A percentile compares a stretch with the other conserved stretches of the same genome.
Conservation (phyloP, 2,329 filamentous ascomycete genomes). For the Colletotrichum sp. region DNA sequence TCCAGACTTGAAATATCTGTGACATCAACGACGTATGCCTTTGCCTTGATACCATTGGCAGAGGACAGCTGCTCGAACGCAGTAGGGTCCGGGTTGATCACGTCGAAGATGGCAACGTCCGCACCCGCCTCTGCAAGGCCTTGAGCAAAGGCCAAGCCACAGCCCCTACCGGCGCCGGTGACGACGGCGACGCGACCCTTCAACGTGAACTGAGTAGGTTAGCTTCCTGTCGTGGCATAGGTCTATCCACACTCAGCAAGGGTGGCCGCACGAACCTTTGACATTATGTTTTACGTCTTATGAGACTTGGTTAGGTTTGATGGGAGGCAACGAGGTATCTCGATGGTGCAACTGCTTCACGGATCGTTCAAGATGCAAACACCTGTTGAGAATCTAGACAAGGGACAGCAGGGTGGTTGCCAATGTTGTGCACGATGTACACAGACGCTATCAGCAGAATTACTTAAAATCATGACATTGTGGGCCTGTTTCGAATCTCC, state of each 20-base stretch:
- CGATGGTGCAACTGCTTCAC: neutral
- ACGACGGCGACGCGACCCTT: slow-evolving; percentile 50
- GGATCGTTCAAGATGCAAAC: neutral
- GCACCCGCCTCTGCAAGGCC: slow-evolving; percentile 12
- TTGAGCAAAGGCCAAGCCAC: slow-evolving; percentile 36
- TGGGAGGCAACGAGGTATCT: neutral
- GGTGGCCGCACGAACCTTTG: neutral
- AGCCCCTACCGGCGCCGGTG: slow-evolving; percentile 51
- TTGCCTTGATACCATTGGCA: neutral
- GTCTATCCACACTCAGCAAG: neutral
- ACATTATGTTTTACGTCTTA: neutral
- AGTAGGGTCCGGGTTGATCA: slow-evolving; percentile 3
- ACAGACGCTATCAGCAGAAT: neutral
- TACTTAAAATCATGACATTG: neutral
- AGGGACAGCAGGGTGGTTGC: neutral
- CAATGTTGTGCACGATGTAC: neutral
- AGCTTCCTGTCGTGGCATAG: neutral
- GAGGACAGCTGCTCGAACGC: neutral
- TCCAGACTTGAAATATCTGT: neutral
- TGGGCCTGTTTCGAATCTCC: neutral
- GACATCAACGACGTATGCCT: neutral
- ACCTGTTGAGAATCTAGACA: neutral
- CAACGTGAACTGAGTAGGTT: slow-evolving; percentile 46
- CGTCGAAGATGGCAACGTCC: slow-evolving; percentile 10
- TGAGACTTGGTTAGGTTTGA: neutral